Conservation (phyloP, 2,329 filamentous ascomycete genomes). For the Apiospora aurea region DNA sequence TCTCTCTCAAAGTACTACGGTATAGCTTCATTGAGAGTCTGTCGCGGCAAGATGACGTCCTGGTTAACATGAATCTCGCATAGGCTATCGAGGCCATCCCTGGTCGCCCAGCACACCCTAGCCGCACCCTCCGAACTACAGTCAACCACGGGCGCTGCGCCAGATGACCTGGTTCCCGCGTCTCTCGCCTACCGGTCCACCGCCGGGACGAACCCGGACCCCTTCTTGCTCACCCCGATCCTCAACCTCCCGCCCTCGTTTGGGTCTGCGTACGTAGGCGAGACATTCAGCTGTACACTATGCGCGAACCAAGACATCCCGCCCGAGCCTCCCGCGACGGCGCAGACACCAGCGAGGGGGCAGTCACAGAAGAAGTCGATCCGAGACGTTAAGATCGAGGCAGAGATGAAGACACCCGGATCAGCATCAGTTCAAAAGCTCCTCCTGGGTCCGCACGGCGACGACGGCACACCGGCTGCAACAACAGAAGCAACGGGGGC, state of each 20-base stretch:
- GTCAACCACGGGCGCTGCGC: conserved; percentile 51
- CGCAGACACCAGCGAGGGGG: conserved; percentile 23
- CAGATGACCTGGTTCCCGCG: conserved; percentile 58
- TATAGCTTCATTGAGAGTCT: conserved; percentile 42
- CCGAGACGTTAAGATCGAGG: conserved; percentile 81
- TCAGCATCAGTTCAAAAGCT: conserved; percentile 66
- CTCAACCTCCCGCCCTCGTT: conserved; percentile 91
- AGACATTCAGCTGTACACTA: conserved; percentile 92
- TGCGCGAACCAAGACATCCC: conserved; percentile 89
- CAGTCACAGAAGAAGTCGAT: conserved; percentile 52
- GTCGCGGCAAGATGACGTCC: not conserved
- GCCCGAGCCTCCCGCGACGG: conserved; percentile 31
- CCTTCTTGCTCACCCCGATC: conserved; percentile 67
- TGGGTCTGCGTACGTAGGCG: conserved; percentile 93
- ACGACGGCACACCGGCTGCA: not conserved
- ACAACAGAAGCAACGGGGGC: conserved; percentile 14
- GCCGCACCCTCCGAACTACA: conserved; percentile 51
- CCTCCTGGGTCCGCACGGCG: conserved; percentile 56
- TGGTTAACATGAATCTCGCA: conserved; percentile 26
- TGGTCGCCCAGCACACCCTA: conserved; percentile 74
- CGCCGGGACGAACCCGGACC: conserved; percentile 55
- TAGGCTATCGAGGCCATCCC: conserved; percentile 83
- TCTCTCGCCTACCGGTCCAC: conserved; percentile 73
- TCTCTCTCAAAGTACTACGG: conserved; percentile 80
- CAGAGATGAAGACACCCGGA: conserved; percentile 94